These are phyloP conservation scores for Tieghemostelium lacteum DNA, from an alignment of 78 protist species.

Conservation along the genomic window DNA sequence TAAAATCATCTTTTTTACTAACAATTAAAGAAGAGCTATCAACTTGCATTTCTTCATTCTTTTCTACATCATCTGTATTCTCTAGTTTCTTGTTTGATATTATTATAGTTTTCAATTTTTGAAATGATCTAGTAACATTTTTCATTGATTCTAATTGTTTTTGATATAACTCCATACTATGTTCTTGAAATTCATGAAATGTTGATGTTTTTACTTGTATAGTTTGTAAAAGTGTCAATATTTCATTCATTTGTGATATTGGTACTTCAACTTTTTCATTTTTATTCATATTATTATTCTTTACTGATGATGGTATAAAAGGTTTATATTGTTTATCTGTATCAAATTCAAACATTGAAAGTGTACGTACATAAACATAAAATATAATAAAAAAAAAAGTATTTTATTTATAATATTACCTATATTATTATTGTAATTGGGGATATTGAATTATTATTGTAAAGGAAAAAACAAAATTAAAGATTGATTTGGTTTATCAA, in stretches of 20 bases:
- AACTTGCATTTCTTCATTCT: too few relatives aligned
- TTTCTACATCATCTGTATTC: too few relatives aligned
- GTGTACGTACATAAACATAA: neutral
- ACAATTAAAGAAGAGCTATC: too few relatives aligned
- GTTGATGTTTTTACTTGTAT: neutral
- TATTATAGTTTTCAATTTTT: constrained; percentile 13
- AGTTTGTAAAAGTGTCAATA: constrained; percentile 27
- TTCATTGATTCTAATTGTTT: constrained; percentile 56
- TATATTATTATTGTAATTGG: neutral
- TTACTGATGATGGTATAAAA: too few relatives aligned
- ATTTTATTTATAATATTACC: neutral
- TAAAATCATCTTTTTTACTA: too few relatives aligned
- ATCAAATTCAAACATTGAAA: neutral
- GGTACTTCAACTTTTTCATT: neutral
- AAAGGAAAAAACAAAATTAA: neutral
- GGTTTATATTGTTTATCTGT: too few relatives aligned
- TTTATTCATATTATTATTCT: neutral
- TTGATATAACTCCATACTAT: too few relatives aligned
- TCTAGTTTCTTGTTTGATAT: too few relatives aligned
- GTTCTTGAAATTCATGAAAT: too few relatives aligned
- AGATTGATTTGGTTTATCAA: too few relatives aligned
- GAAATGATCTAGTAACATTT: constrained; percentile 38
- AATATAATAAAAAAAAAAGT: neutral
- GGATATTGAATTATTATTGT: neutral
- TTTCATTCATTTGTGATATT: neutral